These are phyloP conservation scores for Jaltomata sinuosa DNA, from an alignment of 257 asterid species.

Conservation along the genomic window DNA sequence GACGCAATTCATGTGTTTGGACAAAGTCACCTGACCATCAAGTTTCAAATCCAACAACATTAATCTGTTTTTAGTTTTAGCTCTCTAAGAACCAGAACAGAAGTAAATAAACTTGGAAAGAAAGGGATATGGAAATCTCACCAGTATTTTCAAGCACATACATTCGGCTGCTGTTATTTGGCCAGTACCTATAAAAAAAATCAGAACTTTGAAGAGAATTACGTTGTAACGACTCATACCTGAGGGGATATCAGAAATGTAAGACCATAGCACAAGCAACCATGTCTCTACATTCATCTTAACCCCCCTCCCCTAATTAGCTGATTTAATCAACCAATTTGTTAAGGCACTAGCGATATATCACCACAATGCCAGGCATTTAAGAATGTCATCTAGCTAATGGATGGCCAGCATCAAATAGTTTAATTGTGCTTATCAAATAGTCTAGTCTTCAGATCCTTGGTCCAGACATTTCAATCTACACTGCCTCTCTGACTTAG, in stretches of 20 bases:
- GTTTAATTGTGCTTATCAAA: neutral
- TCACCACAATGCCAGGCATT: neutral
- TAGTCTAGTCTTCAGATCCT: neutral
- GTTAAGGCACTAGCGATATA: neutral
- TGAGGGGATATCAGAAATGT: neutral
- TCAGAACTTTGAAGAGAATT: neutral
- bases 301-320: neutral
- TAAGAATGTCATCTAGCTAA: neutral
- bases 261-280: neutral
- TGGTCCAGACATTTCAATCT: neutral
- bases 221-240: neutral
- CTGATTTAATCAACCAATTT: neutral
- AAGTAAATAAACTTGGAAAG: neutral
- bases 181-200: slow-evolving; percentile 27
- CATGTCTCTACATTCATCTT: neutral
- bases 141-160: slow-evolving; percentile 47
- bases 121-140: neutral
- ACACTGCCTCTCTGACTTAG: neutral
- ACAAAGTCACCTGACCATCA: slow-evolving; percentile 23
- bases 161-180: slow-evolving; percentile 46
- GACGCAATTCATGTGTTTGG: slow-evolving; percentile 19
- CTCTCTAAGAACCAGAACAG: neutral
- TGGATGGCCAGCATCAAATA: neutral
- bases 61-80: neutral
- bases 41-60: neutral